phyloP scores from a whole-genome alignment of 2,329 filamentous ascomycete species.

The Tolypocladium album region DNA sequence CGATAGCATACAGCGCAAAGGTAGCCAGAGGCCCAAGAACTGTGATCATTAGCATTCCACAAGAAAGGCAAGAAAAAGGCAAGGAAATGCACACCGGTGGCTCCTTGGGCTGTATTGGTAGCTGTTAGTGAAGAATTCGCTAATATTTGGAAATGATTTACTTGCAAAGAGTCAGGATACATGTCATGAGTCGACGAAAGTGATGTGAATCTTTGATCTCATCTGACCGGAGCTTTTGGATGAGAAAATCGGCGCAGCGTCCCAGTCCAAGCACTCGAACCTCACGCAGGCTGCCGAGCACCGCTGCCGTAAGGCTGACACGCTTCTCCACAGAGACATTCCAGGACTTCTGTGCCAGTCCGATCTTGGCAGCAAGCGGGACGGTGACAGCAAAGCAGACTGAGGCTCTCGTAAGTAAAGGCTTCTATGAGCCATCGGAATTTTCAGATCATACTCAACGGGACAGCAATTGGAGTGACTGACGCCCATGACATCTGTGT shows the following conservation, averaged over 20 bases:
- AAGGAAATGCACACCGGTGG: neutral
- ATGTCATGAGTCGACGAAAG: neutral
- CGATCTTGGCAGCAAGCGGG: neutral
- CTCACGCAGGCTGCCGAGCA: neutral
- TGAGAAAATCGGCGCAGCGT: neutral
- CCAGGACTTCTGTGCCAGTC: neutral
- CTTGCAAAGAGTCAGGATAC: neutral
- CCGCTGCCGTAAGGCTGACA: neutral
- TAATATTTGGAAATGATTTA: neutral
- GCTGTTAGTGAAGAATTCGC: neutral
- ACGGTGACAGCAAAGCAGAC: neutral
- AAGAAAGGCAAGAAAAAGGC: neutral
- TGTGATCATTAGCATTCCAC: neutral
- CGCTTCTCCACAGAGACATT: neutral
- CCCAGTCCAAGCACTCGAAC: neutral
- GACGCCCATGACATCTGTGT: neutral
- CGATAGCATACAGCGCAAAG: neutral
- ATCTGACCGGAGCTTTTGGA: neutral
- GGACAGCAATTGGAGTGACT: neutral
- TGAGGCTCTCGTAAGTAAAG: neutral
- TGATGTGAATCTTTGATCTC: neutral
- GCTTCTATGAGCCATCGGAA: neutral
- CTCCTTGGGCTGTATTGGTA: neutral
- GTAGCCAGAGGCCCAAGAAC: neutral
- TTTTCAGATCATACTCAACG: neutral